Conservation (phyloP, 202 grass and related monocot species). For the Schoenoplectus triqueter region DNA sequence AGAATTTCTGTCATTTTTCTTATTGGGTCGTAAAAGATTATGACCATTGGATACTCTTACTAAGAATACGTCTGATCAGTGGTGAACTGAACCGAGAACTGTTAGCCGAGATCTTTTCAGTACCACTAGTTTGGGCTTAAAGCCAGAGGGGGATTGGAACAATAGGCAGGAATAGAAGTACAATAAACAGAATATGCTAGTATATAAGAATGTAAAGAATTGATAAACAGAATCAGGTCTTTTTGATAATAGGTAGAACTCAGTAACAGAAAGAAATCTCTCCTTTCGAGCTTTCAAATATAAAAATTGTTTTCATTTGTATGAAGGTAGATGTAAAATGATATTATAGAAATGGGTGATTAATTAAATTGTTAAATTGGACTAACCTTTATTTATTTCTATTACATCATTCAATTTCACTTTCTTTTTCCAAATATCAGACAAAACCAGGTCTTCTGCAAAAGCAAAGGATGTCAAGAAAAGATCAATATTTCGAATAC, state of each 20-base stretch:
- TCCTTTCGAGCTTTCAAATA: not conserved
- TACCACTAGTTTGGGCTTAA: not conserved
- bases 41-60: not conserved
- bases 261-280: no score
- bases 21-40: not conserved
- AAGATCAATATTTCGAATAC: no score
- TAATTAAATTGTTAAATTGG: not conserved
- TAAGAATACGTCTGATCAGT: not conserved
- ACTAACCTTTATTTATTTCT: not conserved
- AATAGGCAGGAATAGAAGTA: not conserved
- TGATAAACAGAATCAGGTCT: not conserved
- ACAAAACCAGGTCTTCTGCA: not conserved
- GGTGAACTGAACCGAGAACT: not conserved
- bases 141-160: not conserved
- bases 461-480: no score
- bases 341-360: not conserved
- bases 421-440: not conserved
- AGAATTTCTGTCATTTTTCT: not conserved
- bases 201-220: not conserved
- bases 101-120: not conserved
- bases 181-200: not conserved
- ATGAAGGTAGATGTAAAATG: not conserved
- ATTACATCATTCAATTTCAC: not conserved
- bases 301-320: conserved; percentile 6
- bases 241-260: not conserved